These are phyloP conservation scores for Anthracocystis walkeri DNA, from an alignment of 1,284 basidiomycete genomes.

Conservation along the genomic window DNA sequence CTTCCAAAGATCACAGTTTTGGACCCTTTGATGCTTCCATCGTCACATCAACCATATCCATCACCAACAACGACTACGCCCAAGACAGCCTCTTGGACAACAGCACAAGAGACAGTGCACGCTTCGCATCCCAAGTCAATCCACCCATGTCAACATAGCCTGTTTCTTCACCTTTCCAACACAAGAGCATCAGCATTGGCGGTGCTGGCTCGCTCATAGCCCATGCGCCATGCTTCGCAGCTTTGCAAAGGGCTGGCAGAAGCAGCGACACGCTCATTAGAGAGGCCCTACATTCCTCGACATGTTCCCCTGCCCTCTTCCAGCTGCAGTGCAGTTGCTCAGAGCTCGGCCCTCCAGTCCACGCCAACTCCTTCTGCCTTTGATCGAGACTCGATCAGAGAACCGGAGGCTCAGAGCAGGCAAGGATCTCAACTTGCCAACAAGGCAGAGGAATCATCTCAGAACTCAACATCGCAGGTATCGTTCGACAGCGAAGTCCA, in stretches of 20 bases:
- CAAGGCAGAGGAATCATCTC: not conserved
- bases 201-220: constrained; percentile 9
- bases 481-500: not conserved
- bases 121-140: not conserved
- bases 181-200: constrained; percentile 6
- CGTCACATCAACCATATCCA: constrained; percentile 1
- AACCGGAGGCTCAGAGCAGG: not conserved
- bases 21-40: constrained; percentile 17
- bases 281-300: constrained; percentile 35
- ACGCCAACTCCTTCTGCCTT: not conserved
- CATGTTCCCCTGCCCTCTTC: constrained; percentile 43
- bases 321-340: constrained; percentile 24
- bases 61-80: constrained; percentile 1
- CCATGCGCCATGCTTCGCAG: constrained; percentile 43
- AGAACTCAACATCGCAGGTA: not conserved
- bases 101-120: no score
- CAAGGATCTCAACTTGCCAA: no score
- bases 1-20: constrained; percentile 22
- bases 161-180: not conserved
- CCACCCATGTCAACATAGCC: constrained; percentile 11
- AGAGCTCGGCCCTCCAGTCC: not conserved
- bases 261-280: constrained; percentile 27
- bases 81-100: not conserved
- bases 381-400: not conserved
- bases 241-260: constrained; percentile 43